Evolutionary conservation across 805 yeast genomes (phyloP).

Genomic region (Metschnikowia matae): DNA sequence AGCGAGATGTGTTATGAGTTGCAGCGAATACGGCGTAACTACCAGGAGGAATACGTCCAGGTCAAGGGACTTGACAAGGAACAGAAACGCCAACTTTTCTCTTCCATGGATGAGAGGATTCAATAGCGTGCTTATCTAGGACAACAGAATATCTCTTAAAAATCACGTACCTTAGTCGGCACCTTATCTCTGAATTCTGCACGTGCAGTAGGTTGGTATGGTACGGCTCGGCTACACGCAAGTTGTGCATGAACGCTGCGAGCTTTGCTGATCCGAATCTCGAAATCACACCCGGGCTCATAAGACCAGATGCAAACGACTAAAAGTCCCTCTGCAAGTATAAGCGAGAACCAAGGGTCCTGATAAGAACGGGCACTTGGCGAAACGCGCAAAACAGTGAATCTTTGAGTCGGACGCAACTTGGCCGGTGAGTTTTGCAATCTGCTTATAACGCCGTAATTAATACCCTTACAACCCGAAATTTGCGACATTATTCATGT

Average conservation of each 20-base stretch:
- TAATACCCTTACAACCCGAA: background rate
- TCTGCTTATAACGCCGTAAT: background rate
- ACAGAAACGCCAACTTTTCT: background rate
- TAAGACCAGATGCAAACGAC: background rate
- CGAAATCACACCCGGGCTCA: background rate
- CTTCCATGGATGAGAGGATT: background rate
- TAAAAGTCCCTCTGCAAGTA: background rate
- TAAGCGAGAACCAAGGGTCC: background rate
- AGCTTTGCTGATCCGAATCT: background rate
- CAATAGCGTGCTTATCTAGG: background rate
- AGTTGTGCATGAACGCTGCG: background rate
- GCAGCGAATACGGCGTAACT: slow-evolving; percentile 7
- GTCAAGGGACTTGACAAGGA: background rate
- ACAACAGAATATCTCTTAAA: too few relatives aligned
- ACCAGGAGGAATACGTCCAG: slow-evolving; percentile 1
- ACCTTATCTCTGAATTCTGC: background rate
- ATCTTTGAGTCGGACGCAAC: too few relatives aligned
- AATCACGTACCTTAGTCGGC: too few relatives aligned
- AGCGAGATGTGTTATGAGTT: slow-evolving; percentile 4
- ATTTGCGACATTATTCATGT: background rate
- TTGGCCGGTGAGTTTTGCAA: background rate
- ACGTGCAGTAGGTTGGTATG: background rate
- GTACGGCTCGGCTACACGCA: background rate
- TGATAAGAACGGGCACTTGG: background rate
- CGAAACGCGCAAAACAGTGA: background rate